A percentile compares a stretch with the other conserved stretches of the same genome.
These are phyloP conservation scores for Tilletiopsis washingtonensis DNA, from an alignment of 1,284 basidiomycete genomes.

Conservation along the genomic window DNA sequence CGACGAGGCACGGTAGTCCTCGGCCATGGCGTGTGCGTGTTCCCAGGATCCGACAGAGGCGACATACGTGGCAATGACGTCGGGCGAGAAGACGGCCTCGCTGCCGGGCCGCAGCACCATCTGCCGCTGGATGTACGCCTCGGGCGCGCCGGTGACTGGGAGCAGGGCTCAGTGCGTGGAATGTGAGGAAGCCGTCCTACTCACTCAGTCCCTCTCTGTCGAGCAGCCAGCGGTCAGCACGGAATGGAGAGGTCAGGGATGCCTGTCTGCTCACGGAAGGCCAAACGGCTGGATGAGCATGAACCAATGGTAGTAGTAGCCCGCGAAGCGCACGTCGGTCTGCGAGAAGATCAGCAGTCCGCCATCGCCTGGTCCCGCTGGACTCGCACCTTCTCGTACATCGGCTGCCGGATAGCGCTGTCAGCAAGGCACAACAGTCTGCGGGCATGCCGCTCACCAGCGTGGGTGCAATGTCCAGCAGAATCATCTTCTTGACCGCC, in stretches of 20 bases:
- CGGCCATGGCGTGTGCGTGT: constrained; percentile 32
- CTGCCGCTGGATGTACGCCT: neutral
- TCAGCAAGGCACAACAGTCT: neutral
- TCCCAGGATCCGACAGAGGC: neutral
- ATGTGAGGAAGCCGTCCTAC: neutral
- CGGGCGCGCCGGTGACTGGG: neutral
- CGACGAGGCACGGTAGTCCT: constrained; percentile 49
- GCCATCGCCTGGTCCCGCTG: too few species aligned
- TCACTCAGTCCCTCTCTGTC: neutral
- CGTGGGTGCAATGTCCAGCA: constrained; percentile 42
- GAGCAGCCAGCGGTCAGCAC: neutral
- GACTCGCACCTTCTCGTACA: neutral
- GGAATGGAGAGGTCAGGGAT: neutral
- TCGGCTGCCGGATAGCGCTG: neutral
- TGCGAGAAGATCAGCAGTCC: constrained; percentile 49
- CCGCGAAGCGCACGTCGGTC: constrained; percentile 44
- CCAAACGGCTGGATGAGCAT: constrained; percentile 47
- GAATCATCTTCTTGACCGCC: constrained; percentile 40
- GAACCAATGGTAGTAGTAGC: constrained; percentile 47
- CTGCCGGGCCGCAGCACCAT: neutral
- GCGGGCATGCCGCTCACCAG: constrained; percentile 1
- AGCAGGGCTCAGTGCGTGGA: neutral
- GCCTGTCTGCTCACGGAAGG: constrained; percentile 35
- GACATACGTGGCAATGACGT: constrained; percentile 10
- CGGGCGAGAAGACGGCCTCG: constrained; percentile 15